These are phyloP conservation scores for Ceratocystis albifundus DNA, from an alignment of 2,329 filamentous ascomycete genomes.

Conservation along the genomic window DNA sequence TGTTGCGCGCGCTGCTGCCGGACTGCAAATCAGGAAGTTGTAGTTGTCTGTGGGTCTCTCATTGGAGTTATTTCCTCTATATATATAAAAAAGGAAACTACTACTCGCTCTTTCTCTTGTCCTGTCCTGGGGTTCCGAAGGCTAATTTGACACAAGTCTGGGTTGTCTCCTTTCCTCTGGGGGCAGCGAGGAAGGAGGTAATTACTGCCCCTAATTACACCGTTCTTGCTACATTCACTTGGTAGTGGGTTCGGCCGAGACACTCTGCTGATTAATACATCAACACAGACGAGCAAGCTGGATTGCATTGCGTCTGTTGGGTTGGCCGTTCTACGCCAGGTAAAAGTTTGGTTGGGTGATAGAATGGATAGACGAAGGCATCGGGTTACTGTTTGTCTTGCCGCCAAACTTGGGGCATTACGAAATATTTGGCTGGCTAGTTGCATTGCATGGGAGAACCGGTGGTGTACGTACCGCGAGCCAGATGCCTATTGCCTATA, in stretches of 20 bases:
- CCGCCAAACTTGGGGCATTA: neutral
- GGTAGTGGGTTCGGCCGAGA: neutral
- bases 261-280: neutral
- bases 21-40: neutral
- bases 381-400: neutral
- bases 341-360: neutral
- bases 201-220: neutral
- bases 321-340: neutral
- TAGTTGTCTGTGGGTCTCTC: neutral
- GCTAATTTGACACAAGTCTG: no score
- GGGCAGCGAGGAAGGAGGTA: neutral
- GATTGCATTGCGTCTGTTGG: neutral
- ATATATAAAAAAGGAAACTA: no score
- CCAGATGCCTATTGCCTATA: neutral
- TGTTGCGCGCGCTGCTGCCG: neutral
- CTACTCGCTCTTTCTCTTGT: neutral
- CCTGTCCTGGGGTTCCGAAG: neutral
- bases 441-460: conserved; percentile 4
- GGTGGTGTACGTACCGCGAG: neutral
- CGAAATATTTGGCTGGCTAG: neutral
- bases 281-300: neutral
- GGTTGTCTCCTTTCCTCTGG: neutral
- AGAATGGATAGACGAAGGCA: neutral
- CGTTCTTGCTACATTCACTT: conserved; percentile 4
- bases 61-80: neutral